A percentile compares a stretch with the other conserved stretches of the same genome.
Evolutionary conservation across 164 flowering plant species (phyloP).

Genomic region (Magnolia officinalis): DNA sequence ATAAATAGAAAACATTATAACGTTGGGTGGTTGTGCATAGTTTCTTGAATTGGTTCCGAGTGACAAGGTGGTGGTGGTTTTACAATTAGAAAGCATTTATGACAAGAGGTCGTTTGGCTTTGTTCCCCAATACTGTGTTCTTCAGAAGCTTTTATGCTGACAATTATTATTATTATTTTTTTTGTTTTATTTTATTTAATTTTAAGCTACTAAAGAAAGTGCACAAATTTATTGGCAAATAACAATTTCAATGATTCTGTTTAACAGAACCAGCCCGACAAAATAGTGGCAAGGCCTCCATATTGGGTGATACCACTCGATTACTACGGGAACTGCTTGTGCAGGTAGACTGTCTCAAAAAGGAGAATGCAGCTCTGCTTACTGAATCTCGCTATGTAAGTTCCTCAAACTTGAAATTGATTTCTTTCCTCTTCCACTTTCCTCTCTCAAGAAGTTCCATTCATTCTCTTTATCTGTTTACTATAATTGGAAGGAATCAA

Average conservation of each 20-base stretch:
- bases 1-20: no score
- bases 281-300: slow-evolving; percentile 56
- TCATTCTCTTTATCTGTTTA: not conserved
- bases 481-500: no score
- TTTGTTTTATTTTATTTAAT: no score
- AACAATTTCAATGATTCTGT: not conserved
- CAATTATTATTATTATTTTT: no score
- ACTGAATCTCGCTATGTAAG: slow-evolving; percentile 66
- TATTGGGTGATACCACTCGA: slow-evolving; percentile 48
- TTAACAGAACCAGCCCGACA: slow-evolving; percentile 38
- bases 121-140: no score
- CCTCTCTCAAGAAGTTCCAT: not conserved
- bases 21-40: no score
- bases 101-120: no score
- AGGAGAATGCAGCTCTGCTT: slow-evolving; percentile 46
- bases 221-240: not conserved
- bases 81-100: no score
- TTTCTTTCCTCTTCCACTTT: not conserved
- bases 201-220: no score
- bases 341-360: slow-evolving; percentile 45
- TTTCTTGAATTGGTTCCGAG: no score
- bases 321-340: slow-evolving; percentile 35
- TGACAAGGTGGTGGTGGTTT: no score
- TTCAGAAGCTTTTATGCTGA: not conserved
- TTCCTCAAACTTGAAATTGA: not conserved